Percentiles rank a stretch among this genome's conserved stretches.
phyloP scores from a whole-genome alignment of 2,329 filamentous ascomycete species.

The Cordyceps javanica region DNA sequence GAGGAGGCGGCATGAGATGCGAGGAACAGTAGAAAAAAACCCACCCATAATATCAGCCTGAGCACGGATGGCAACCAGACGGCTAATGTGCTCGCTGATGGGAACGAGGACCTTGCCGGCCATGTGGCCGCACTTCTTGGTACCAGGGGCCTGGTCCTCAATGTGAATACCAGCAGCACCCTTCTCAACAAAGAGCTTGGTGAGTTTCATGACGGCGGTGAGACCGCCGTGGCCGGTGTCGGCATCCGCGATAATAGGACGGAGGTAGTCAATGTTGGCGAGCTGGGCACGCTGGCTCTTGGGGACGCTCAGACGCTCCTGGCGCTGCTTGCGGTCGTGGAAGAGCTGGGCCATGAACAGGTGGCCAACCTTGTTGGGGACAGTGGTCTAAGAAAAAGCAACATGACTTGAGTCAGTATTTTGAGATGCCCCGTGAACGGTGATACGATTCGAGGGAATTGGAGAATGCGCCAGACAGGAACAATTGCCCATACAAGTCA shows the following conservation, averaged over 20 bases:
- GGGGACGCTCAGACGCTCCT: conserved; percentile 78
- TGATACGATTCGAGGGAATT: background rate
- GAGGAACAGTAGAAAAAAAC: conserved; percentile 15
- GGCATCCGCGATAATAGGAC: conserved; percentile 92
- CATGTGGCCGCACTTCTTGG: conserved; percentile 99
- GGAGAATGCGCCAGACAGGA: background rate
- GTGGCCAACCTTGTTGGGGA: conserved; percentile 96
- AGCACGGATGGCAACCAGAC: conserved; percentile 89
- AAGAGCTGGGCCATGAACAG: conserved; percentile 98
- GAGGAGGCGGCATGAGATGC: background rate
- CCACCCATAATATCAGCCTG: conserved; percentile 97
- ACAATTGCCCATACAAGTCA: background rate
- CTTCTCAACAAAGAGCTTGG: conserved; percentile 94
- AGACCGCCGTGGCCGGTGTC: conserved; percentile 96
- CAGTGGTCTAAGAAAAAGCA: conserved; percentile 63
- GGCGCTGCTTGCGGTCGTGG: conserved; percentile 98
- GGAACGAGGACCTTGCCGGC: conserved; percentile 96
- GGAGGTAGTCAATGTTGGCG: conserved; percentile 84
- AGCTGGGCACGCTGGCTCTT: conserved; percentile 66
- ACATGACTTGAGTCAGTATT: conserved; percentile 6
- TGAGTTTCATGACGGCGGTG: conserved; percentile 99
- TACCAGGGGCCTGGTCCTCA: conserved; percentile 95
- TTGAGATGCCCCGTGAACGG: background rate
- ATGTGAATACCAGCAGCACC: conserved; percentile 98
- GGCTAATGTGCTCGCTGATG: conserved; percentile 96